Base-by-base conservation (phyloP, 306 rosid species). In the Hippophae rhamnoides region DNA sequence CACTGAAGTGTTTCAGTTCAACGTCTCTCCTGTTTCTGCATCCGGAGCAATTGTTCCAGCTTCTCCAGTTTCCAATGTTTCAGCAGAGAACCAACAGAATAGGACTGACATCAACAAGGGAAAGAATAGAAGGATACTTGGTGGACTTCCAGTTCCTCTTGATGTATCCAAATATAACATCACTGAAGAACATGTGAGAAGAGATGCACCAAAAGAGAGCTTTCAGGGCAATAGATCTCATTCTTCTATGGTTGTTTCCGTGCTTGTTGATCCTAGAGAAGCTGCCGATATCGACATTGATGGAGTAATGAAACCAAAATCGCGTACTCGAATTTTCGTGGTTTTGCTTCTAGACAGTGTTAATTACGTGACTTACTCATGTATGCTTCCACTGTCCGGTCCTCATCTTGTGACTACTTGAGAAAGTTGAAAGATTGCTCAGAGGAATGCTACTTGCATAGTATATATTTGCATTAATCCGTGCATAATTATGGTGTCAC, bases 1-100 rank as follows among this genome's bases (percentile, higher is more conserved):
- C 83, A 88, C 93, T 7, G 99, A 93, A 76, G 95, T 88, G 70
- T 93, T 93, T 62, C 99, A 86, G 81, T 93, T 93, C 59, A 95
- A 93, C 56, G 82, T 65, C 50, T 93, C 90, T 3, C 84, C 94
- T 42, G 70, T 80, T 58, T 58, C 78, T 9, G 42, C 71, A 47
- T 79, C 95, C 12, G 99, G 96, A 57, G 95, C 90, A 58, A 85
- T 93, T 57, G 65, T 93, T 63, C 89, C 94, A n/a, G 97, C 89
- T 47, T 64, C 99, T 50, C 44, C 95, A 56, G 84, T 84, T 45
- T 64, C 85, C 43, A 82, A 82, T 41, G 68, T 72, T 46, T 70
- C 95, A 31, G 18, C 58, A 6, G 61, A 60, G 48, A 80, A 60
- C 41, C 58, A 41, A 54, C 73, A 51, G 70, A 82, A 84, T 58